phyloP scores from a whole-genome alignment of 2,329 filamentous ascomycete species.

The Epichloe bromicola region DNA sequence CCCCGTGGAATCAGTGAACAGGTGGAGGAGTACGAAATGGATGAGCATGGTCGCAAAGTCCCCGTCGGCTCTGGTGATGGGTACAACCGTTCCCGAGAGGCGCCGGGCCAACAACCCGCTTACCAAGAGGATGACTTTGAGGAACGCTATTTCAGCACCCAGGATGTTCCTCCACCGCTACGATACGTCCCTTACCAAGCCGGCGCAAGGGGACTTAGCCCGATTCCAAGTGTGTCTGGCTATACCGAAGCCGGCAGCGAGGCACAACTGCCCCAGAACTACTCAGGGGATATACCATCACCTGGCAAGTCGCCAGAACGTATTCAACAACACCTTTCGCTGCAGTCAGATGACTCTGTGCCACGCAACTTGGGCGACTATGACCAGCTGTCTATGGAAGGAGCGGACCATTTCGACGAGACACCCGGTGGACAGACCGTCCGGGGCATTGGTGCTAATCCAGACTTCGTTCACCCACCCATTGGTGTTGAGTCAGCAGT shows the following conservation, averaged over 20 bases:
- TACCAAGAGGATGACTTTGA: slow-evolving; percentile 29
- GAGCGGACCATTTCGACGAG: slow-evolving; percentile 44
- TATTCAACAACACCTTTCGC: slow-evolving; percentile 20
- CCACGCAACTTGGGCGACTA: slow-evolving; percentile 34
- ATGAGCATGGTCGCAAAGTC: slow-evolving; percentile 30
- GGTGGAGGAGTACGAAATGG: slow-evolving; percentile 34
- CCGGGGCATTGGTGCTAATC: slow-evolving; percentile 56
- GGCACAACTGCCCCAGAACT: slow-evolving; percentile 42
- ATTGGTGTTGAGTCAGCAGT: slow-evolving; percentile 77
- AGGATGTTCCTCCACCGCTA: slow-evolving; percentile 50
- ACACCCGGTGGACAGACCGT: slow-evolving; percentile 57
- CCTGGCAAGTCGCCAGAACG: slow-evolving; percentile 39
- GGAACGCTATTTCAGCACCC: slow-evolving; percentile 40
- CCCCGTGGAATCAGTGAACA: slow-evolving; percentile 34
- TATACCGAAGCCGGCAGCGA: slow-evolving; percentile 60
- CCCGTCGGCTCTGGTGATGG: slow-evolving; percentile 31
- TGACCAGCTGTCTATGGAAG: slow-evolving; percentile 42
- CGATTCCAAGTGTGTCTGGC: slow-evolving; percentile 85
- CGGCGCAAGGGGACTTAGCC: slow-evolving; percentile 63
- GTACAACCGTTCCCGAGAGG: slow-evolving; percentile 19
- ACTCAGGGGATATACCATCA: slow-evolving; percentile 39
- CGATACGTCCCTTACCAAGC: slow-evolving; percentile 57
- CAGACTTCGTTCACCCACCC: slow-evolving; percentile 60
- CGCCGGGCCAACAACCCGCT: slow-evolving; percentile 18
- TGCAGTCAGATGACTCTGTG: slow-evolving; percentile 21